These are phyloP conservation scores for Byssochlamys sp. DNA, from an alignment of 2,329 filamentous ascomycete genomes.

Conservation along the genomic window DNA sequence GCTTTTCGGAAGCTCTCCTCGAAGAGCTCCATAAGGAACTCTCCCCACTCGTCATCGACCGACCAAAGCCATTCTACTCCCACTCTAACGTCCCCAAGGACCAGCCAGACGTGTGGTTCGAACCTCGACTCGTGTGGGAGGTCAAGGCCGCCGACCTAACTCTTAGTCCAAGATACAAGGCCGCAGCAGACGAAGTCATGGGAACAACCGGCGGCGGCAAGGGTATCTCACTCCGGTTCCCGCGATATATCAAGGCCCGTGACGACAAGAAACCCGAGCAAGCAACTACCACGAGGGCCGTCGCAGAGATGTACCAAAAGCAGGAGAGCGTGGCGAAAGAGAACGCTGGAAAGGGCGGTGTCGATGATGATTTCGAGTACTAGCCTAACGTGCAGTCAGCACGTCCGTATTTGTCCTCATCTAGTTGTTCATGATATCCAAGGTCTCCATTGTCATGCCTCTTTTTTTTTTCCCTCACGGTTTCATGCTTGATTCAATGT, in stretches of 20 bases:
- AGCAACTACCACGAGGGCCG: slow-evolving; percentile 72
- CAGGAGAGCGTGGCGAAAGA: slow-evolving; percentile 84
- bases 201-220: slow-evolving; percentile 58
- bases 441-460: neutral
- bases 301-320: slow-evolving; percentile 93
- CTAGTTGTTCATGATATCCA: neutral
- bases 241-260: slow-evolving; percentile 78
- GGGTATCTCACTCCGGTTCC: slow-evolving; percentile 83
- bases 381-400: slow-evolving; percentile 28
- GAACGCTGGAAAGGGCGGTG: slow-evolving; percentile 74
- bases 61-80: slow-evolving; percentile 85
- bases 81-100: slow-evolving; percentile 78
- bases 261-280: slow-evolving; percentile 94
- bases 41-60: slow-evolving; percentile 69
- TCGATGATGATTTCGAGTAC: slow-evolving; percentile 98
- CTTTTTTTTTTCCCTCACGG: neutral
- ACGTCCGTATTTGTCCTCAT: neutral
- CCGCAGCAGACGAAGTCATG: slow-evolving; percentile 73
- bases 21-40: slow-evolving; percentile 73
- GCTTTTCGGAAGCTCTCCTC: slow-evolving; percentile 90
- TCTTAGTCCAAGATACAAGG: slow-evolving; percentile 82
- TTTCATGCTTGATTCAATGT: neutral
- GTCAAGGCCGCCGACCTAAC: slow-evolving; percentile 94
- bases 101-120: slow-evolving; percentile 97
- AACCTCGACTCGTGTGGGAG: slow-evolving; percentile 90